Base-by-base conservation (phyloP, 23 red algal species). In the Agarophyton chilense region DNA sequence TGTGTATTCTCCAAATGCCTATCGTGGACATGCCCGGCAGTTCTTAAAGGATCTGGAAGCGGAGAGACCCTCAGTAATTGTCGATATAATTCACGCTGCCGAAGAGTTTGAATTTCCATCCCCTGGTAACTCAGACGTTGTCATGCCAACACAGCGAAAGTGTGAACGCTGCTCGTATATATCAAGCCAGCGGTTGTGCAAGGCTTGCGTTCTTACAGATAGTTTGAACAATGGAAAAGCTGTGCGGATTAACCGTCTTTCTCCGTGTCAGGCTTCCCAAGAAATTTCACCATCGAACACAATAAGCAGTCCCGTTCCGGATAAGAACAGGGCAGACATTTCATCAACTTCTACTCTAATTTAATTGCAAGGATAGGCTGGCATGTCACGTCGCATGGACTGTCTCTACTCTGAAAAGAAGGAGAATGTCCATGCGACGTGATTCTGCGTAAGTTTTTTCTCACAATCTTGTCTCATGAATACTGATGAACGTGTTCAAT, bases 1-100 rank as follows among this genome's bases (percentile, higher is more conserved):
- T 67, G 77, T 95, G 10, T 99, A 99, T 77, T 89, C 97, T 72
- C 97, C 97, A 33, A 78, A 96, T 35, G 93, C 97, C 0, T 99
- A 92, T 56, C 88, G 97, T 32, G 97, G 93, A 17, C 67, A 83
- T 44, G 97, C 93, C 0, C 90, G 97, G 1, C 90, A 93, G 78
- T 90, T 96, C 45, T 40, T 99, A 44, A 99, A 99, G 52, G 85
- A 95, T 38, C 36, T 99, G 0, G 97, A 99, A 66, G 91, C 92
- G 16, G 47, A 92, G 5, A 88, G 93, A 13, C 93, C 97, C n/a
- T 60, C 77, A 34, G 78, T 74, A 31, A 96, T 99, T 49, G 70
- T 86, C 9, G 97, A 99, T 78, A 91, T 90, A 26, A 61, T 95
- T 44, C 73, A 46, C 22, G 81, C 97, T 1, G 91, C 94, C 40